phyloP scores from a whole-genome alignment of 345 rosid genomes.

The Reutealis trisperma region DNA sequence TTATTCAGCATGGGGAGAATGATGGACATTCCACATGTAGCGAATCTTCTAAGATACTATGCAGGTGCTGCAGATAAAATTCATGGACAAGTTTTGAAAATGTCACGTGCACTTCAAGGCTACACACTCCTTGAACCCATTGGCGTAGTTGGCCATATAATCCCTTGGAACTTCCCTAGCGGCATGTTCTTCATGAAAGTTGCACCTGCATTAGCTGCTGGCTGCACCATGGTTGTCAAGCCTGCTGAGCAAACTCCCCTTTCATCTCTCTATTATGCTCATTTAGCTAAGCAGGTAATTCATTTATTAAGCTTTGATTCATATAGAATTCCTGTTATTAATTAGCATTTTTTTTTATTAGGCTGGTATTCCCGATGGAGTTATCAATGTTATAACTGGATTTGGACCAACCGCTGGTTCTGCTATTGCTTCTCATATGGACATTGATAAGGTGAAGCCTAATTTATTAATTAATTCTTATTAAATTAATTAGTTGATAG shows the following conservation, averaged over 20 bases:
- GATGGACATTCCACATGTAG: slow-evolving; percentile 50
- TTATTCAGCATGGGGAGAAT: slow-evolving; percentile 39
- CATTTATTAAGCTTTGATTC: neutral
- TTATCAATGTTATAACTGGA: slow-evolving; percentile 75
- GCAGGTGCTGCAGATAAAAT: slow-evolving; percentile 95
- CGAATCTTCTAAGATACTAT: slow-evolving; percentile 51
- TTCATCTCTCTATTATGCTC: slow-evolving; percentile 71
- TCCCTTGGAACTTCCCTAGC: slow-evolving; percentile 88
- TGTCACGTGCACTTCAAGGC: slow-evolving; percentile 58
- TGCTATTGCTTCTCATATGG: slow-evolving; percentile 78
- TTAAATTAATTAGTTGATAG: too few relatives aligned
- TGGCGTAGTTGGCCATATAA: slow-evolving; percentile 75
- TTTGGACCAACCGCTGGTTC: slow-evolving; percentile 80
- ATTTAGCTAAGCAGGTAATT: slow-evolving; percentile 52
- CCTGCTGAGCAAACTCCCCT: slow-evolving; percentile 95
- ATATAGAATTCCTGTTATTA: too few relatives aligned
- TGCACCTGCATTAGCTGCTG: slow-evolving; percentile 76
- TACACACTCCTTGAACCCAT: slow-evolving; percentile 78
- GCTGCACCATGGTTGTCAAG: slow-evolving; percentile 83
- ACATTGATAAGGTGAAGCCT: slow-evolving; percentile 59
- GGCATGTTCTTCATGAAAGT: slow-evolving; percentile 63
- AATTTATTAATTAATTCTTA: too few relatives aligned
- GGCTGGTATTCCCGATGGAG: slow-evolving; percentile 93
- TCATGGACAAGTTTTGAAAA: slow-evolving; percentile 69
- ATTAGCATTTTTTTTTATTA: slow-evolving; percentile 12